Conservation (phyloP, 768 basidiomycete genomes). For the Coprinopsis sp. region DNA sequence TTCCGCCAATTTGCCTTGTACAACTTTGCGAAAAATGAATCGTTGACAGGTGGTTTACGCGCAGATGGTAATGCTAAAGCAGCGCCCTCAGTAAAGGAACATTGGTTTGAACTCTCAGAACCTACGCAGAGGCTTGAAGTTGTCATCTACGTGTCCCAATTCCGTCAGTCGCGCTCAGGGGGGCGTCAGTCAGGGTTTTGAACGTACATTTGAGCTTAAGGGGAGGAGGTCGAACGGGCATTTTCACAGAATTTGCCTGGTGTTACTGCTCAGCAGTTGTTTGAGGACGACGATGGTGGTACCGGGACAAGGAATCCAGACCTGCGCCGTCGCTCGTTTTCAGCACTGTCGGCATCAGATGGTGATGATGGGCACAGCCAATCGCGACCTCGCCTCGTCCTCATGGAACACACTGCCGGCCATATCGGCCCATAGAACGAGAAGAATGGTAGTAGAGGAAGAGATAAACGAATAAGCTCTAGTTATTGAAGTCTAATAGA, state of each 20-base stretch:
- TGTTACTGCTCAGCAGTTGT: constrained; percentile 30
- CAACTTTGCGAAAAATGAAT: constrained; percentile 29
- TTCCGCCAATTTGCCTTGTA: constrained; percentile 40
- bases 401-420: no score
- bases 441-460: no score
- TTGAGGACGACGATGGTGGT: constrained; percentile 27
- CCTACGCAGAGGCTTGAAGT: constrained; percentile 29
- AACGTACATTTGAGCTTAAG: constrained; percentile 39
- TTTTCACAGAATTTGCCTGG: constrained; percentile 11
- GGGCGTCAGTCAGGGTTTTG: no score
- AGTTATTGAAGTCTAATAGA: no score
- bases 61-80: constrained; percentile 19
- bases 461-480: no score
- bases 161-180: no score
- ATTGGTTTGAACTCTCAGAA: neutral
- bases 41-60: constrained; percentile 21
- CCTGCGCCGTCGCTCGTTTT: constrained; percentile 4
- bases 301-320: constrained; percentile 34
- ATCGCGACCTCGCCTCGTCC: constrained; percentile 18
- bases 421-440: no score
- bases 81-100: neutral
- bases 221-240: constrained; percentile 33
- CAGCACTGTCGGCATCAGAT: neutral
- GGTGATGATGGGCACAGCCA: neutral
- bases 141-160: constrained; percentile 34